These are phyloP conservation scores for Apophysomyces sp. DNA, from an alignment of 371 early-diverging fungal genomes.

Conservation along the genomic window DNA sequence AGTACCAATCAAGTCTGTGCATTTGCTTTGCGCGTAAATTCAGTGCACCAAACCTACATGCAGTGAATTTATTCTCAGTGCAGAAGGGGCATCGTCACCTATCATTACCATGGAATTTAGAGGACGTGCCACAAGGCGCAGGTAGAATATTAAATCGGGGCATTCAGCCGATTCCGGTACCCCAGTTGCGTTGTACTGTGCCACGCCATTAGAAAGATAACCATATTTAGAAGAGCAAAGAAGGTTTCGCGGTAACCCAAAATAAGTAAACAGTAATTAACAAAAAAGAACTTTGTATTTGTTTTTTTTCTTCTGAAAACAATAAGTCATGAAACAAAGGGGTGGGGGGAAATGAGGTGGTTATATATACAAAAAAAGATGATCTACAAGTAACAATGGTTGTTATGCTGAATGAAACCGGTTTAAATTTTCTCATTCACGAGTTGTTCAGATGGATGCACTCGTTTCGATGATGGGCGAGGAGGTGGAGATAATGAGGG, in stretches of 20 bases:
- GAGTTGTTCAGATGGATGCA: background rate
- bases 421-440: background rate
- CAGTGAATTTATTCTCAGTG: no score
- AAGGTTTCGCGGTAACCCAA: background rate
- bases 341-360: background rate
- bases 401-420: background rate
- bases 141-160: conserved; percentile 16
- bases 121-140: conserved; percentile 24
- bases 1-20: no score
- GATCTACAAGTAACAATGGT: conserved; percentile 1
- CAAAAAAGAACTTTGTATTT: background rate
- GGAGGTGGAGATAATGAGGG: background rate
- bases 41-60: no score
- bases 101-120: conserved; percentile 55
- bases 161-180: background rate
- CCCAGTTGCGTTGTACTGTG: background rate
- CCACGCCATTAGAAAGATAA: conserved; percentile 1
- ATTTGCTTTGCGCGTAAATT: no score
- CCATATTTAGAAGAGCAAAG: background rate
- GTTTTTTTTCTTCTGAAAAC: background rate
- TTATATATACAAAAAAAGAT: background rate
- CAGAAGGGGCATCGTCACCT: conserved; percentile 56
- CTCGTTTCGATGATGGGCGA: background rate
- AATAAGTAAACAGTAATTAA: background rate
- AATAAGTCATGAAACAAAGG: conserved; percentile 1